phyloP scores from a whole-genome alignment of 2,329 filamentous ascomycete species.

The Penicillium paneum region DNA sequence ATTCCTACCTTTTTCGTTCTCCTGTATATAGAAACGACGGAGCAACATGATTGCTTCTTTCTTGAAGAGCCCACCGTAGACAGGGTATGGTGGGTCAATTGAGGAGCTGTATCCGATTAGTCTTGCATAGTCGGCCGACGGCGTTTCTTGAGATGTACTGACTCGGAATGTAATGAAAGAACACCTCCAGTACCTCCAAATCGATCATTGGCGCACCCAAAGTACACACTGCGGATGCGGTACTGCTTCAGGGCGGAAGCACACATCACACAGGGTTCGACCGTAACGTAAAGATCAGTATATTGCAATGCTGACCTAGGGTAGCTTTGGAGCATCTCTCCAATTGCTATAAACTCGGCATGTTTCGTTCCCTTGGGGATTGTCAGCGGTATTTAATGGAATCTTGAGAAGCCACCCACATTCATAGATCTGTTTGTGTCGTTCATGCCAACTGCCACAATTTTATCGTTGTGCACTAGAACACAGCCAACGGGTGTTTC shows the following conservation, averaged over 20 bases:
- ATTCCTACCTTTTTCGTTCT: slow-evolving; percentile 79
- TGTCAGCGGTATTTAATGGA: not conserved
- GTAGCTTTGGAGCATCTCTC: slow-evolving; percentile 61
- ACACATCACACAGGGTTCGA: slow-evolving; percentile 99
- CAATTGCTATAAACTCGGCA: slow-evolving; percentile 88
- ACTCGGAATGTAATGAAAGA: slow-evolving; percentile 76
- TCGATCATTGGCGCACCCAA: slow-evolving; percentile 91
- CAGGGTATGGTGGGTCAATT: slow-evolving; percentile 74
- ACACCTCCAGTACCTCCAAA: slow-evolving; percentile 96
- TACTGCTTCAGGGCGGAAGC: slow-evolving; percentile 88
- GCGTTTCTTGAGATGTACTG: slow-evolving; percentile 24
- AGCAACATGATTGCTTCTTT: slow-evolving; percentile 92
- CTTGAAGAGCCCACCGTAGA: slow-evolving; percentile 80
- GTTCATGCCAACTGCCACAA: slow-evolving; percentile 92
- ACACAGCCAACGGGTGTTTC: slow-evolving; percentile 98
- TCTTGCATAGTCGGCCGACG: not conserved
- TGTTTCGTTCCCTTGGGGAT: slow-evolving; percentile 82
- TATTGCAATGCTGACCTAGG: slow-evolving; percentile 67
- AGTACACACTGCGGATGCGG: slow-evolving; percentile 84
- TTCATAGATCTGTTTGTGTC: slow-evolving; percentile 86
- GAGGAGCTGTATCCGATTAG: slow-evolving; percentile 53
- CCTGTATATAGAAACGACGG: slow-evolving; percentile 93
- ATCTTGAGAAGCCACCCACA: slow-evolving; percentile 36
- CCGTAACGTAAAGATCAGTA: slow-evolving; percentile 87
- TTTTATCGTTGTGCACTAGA: slow-evolving; percentile 71